Base-by-base conservation (phyloP, 2,329 filamentous ascomycete genomes). In the Aspergillus fijiensis region DNA sequence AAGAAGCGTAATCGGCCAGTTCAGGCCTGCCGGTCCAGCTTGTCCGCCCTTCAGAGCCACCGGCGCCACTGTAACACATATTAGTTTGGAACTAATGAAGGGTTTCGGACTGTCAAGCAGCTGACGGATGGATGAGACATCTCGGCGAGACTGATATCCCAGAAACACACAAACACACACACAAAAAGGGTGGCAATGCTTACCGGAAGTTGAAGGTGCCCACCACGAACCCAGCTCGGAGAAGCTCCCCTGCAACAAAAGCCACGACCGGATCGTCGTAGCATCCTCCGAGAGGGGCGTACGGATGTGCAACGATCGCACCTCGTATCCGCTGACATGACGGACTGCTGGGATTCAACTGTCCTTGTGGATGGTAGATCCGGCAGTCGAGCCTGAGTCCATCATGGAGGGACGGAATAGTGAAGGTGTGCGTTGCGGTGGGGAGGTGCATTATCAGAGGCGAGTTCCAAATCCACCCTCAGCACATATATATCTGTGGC, bases 191-290 rank as follows among this genome's bases (percentile, higher is more conserved):
- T 4, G 51, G 47, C 31, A 33, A 19, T 9, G 48, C 53, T 25
- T 79, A 93, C 90, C 93, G 85, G 73, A 98, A 97, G 71, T 98
- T 97, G 76, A 98, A 97, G 0, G 92, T 96, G 7, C 84, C 88
- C 2, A 97, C 89, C 1, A 96, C 73, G 69, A 86, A 96, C 1
- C 90, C 91, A 55, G 82, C 77, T 4, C 82, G 79, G n/a, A 96
- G 74, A 50, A 96, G 80, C 60, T 88, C 83, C 2, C 80, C 79
- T 0, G 85, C 86, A 2, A 90, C 77, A 9, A 86, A 80, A n/a
- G 85, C 81, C 1, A 98, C 89, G 0, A 96, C 82, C 0, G 85
- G 84, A 72, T 98, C 93, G 72, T 98, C 91, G 71, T 87, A 95
- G 74, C 81, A 87, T 5, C 94, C 95, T 4, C 95, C 95, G 55